A percentile compares a stretch with the other conserved stretches of the same genome.
These are phyloP conservation scores for Pisolithus orientalis DNA, from an alignment of 768 basidiomycete genomes.

Conservation along the genomic window DNA sequence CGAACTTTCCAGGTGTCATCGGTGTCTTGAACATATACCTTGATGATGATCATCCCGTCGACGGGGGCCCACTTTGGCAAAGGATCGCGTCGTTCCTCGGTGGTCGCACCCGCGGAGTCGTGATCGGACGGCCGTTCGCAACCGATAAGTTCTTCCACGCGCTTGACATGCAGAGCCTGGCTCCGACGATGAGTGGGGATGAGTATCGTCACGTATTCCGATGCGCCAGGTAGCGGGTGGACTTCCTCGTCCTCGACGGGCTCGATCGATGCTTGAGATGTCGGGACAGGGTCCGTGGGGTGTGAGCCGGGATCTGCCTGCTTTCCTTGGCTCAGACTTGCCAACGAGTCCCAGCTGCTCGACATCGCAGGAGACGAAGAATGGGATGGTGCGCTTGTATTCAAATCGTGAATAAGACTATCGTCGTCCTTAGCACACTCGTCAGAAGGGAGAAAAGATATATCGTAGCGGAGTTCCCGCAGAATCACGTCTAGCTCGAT, in stretches of 20 bases:
- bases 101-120: neutral
- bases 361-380: no score
- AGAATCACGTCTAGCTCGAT: no score
- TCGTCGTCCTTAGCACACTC: no score
- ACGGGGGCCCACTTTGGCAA: constrained; percentile 24
- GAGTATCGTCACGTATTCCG: neutral
- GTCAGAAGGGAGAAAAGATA: no score
- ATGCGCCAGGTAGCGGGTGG: neutral
- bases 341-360: no score
- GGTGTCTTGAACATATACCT: constrained; percentile 33
- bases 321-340: no score
- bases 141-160: neutral
- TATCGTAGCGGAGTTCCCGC: no score
- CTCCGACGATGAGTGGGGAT: constrained; percentile 3
- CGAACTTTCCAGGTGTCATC: constrained; percentile 36
- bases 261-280: neutral
- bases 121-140: neutral
- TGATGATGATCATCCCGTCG: constrained; percentile 31
- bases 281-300: neutral
- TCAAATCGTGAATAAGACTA: no score
- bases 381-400: no score
- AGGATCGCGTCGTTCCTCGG: neutral
- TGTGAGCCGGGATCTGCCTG: neutral
- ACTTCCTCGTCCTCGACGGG: neutral
- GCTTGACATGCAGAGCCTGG: neutral